These are phyloP conservation scores for Pseudocercospora eumusae DNA, from an alignment of 2,329 filamentous ascomycete species.

Conservation along the genomic window DNA sequence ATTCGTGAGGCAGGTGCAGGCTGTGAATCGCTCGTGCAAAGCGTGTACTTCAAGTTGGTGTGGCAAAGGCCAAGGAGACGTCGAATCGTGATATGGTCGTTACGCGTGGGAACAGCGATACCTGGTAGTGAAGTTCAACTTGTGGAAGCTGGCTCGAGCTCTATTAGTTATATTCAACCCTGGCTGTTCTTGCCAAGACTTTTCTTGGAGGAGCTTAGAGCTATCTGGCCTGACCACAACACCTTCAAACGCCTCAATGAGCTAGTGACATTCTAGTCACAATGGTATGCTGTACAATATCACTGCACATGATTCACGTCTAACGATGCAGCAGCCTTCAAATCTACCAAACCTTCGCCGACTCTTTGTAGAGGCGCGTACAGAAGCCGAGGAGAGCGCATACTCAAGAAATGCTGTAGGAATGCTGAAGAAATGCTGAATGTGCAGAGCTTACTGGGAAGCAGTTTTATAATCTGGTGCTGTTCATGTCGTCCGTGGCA, in stretches of 20 bases:
- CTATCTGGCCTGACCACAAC: too few species aligned
- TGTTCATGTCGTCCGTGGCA: constrained; percentile 95
- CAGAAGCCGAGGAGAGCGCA: constrained; percentile 89
- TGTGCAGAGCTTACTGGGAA: background rate
- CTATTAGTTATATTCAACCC: background rate
- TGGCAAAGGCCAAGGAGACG: background rate
- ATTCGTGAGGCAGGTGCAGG: background rate
- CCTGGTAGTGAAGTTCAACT: background rate
- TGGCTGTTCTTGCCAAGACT: background rate
- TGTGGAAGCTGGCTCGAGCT: background rate
- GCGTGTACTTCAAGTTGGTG: background rate
- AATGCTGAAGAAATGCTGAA: constrained; percentile 20
- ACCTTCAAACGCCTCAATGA: too few species aligned
- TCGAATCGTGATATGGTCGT: background rate
- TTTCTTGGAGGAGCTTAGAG: background rate
- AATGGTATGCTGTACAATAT: background rate
- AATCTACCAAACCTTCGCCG: constrained; percentile 92
- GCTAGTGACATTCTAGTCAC: background rate
- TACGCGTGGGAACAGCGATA: background rate
- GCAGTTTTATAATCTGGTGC: constrained; percentile 94
- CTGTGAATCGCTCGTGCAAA: background rate
- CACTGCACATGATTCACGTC: background rate
- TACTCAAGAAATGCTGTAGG: constrained; percentile 90
- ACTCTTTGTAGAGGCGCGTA: constrained; percentile 90
- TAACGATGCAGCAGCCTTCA: constrained; percentile 53